These are phyloP conservation scores for Triticum timopheevii DNA, from an alignment of 176 grass and related monocot species.

Conservation along the genomic window DNA sequence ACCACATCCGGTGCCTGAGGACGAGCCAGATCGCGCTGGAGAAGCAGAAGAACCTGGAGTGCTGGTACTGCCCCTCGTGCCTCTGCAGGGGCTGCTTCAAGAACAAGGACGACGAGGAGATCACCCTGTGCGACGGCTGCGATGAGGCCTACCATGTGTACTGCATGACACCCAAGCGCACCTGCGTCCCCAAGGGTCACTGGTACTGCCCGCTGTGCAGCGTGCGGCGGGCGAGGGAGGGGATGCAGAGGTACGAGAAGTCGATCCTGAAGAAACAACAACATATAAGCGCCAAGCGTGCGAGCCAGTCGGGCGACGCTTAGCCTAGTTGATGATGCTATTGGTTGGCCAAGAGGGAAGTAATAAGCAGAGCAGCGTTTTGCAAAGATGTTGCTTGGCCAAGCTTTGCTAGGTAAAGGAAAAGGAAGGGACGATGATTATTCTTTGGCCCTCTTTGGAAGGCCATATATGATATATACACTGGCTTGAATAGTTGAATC, in stretches of 20 bases:
- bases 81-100: slow-evolving; percentile 75
- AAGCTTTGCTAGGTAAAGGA: not conserved
- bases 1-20: slow-evolving; percentile 86
- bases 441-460: slow-evolving; percentile 38
- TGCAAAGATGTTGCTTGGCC: slow-evolving; percentile 10
- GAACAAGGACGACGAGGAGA: slow-evolving; percentile 72
- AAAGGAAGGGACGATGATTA: not conserved
- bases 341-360: slow-evolving; percentile 4
- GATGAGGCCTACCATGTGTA: slow-evolving; percentile 89
- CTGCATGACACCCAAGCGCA: slow-evolving; percentile 67
- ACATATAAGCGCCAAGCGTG: slow-evolving; percentile 23
- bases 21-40: slow-evolving; percentile 67
- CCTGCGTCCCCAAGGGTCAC: slow-evolving; percentile 56
- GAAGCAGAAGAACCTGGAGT: slow-evolving; percentile 56
- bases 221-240: slow-evolving; percentile 44
- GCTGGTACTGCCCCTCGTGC: slow-evolving; percentile 99
- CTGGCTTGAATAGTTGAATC: slow-evolving; percentile 24
- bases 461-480: slow-evolving; percentile 18
- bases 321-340: not conserved
- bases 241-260: slow-evolving; percentile 68
- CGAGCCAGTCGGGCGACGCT: slow-evolving; percentile 5
- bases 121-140: slow-evolving; percentile 78
- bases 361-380: not conserved
- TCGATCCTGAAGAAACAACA: slow-evolving; percentile 33
- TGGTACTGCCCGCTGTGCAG: slow-evolving; percentile 80